A percentile compares a stretch with the other conserved stretches of the same genome.
Evolutionary conservation across 1,139 yeast genomes (phyloP).

Genomic region (Magnusiomyces clavatus): DNA sequence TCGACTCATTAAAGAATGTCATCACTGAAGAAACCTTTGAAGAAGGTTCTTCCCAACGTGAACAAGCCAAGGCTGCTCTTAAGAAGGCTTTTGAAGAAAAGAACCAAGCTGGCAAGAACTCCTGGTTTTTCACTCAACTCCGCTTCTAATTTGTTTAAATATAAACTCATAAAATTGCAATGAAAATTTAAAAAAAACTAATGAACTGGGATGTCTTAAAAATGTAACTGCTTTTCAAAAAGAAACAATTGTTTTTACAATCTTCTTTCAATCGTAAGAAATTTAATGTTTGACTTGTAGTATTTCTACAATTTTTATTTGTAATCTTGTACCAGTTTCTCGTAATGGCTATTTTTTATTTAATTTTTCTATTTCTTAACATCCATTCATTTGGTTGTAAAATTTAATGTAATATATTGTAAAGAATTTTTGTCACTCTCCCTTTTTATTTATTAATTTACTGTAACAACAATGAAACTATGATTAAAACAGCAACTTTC

Average conservation of each 20-base stretch:
- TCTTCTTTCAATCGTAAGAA: too few species aligned
- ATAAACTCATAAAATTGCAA: too few species aligned
- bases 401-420: too few species aligned
- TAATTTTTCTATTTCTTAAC: too few species aligned
- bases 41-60: slow-evolving; percentile 93
- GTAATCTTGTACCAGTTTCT: too few species aligned
- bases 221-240: neutral
- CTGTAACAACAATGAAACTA: neutral
- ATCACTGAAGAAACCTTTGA: slow-evolving; percentile 90
- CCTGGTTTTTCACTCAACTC: slow-evolving; percentile 99
- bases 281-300: too few species aligned
- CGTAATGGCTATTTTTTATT: too few species aligned
- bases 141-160: slow-evolving; percentile 60
- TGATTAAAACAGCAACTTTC: too few species aligned
- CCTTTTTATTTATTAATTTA: neutral
- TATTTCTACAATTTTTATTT: too few species aligned
- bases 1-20: slow-evolving; percentile 87
- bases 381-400: too few species aligned
- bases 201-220: neutral
- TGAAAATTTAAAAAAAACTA: neutral
- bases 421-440: too few species aligned
- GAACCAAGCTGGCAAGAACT: slow-evolving; percentile 99
- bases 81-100: slow-evolving; percentile 99
- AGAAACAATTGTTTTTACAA: too few species aligned
- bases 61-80: slow-evolving; percentile 98